phyloP scores from a whole-genome alignment of 768 basidiomycete genomes.

The Boletus tomentosulus region DNA sequence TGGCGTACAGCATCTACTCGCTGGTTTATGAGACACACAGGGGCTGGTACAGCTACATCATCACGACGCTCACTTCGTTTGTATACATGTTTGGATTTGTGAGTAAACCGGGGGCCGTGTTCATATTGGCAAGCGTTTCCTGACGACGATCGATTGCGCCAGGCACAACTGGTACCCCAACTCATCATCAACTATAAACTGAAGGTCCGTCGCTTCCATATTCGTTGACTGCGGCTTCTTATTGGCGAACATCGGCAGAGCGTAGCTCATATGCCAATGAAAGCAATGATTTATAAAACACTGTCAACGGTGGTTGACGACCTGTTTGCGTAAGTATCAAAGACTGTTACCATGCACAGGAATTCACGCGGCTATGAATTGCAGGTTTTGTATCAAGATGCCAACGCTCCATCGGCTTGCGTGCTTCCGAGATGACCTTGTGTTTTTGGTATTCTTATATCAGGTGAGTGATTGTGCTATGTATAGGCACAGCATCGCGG shows the following conservation, averaged over 20 bases:
- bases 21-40: constrained; percentile 79
- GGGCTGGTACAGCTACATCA: constrained; percentile 95
- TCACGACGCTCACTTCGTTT: constrained; percentile 88
- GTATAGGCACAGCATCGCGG: background rate
- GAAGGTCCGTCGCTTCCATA: constrained; percentile 51
- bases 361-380: constrained; percentile 12
- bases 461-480: constrained; percentile 53
- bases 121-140: constrained; percentile 1
- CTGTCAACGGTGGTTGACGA: constrained; percentile 90
- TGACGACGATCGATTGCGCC: constrained; percentile 16
- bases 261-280: constrained; percentile 98
- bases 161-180: constrained; percentile 85
- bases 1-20: constrained; percentile 75
- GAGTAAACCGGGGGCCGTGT: constrained; percentile 34
- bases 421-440: constrained; percentile 86
- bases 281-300: constrained; percentile 95
- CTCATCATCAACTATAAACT: constrained; percentile 97
- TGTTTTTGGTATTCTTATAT: constrained; percentile 89
- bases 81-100: constrained; percentile 99
- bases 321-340: constrained; percentile 69
- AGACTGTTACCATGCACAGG: constrained; percentile 8
- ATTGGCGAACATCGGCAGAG: constrained; percentile 45
- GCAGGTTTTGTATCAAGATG: constrained; percentile 94
- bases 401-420: constrained; percentile 89
- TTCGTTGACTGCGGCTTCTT: constrained; percentile 3